Conservation (phyloP, 2,329 filamentous ascomycete species). For the Claviceps quebecensis region DNA sequence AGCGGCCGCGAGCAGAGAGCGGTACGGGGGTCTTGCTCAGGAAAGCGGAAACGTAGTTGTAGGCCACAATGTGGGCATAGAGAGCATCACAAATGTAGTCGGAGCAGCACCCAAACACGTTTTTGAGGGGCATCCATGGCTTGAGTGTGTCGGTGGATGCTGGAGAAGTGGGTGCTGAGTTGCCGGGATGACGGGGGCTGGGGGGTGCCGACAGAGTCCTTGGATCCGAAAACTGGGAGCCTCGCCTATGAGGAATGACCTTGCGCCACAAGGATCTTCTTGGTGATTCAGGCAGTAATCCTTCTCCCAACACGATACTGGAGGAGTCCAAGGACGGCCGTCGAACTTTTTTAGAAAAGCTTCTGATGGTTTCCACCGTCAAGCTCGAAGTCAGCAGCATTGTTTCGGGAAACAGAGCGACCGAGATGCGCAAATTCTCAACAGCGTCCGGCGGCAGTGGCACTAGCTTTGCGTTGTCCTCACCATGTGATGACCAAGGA, state of each 20-base stretch:
- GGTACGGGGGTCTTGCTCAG: constrained; percentile 13
- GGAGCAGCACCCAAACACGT: constrained; percentile 37
- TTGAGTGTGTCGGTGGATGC: constrained; percentile 12
- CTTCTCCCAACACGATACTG: constrained; percentile 10
- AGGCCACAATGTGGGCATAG: constrained; percentile 44
- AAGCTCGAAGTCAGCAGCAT: constrained; percentile 42
- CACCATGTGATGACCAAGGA: constrained; percentile 15
- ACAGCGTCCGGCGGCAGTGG: constrained; percentile 39
- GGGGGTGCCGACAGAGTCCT: neutral
- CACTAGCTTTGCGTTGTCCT: constrained; percentile 25
- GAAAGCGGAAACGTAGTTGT: constrained; percentile 38
- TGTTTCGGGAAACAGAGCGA: constrained; percentile 44
- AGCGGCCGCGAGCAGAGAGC: constrained; percentile 5
- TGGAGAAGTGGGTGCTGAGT: constrained; percentile 8
- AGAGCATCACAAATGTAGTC: constrained; percentile 44
- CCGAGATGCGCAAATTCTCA: constrained; percentile 38
- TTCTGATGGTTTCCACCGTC: constrained; percentile 42
- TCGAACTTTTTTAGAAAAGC: constrained; percentile 38
- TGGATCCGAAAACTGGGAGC: constrained; percentile 5
- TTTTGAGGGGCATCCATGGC: constrained; percentile 32
- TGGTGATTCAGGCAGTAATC: constrained; percentile 5
- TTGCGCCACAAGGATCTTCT: constrained; percentile 23
- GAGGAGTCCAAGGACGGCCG: constrained; percentile 20
- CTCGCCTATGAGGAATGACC: constrained; percentile 18
- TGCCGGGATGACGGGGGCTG: constrained; percentile 2